Percentiles rank a stretch among this genome's conserved stretches.
Evolutionary conservation across 805 yeast genomes (phyloP).

Genomic region (Kodamaea lidongshanica): DNA sequence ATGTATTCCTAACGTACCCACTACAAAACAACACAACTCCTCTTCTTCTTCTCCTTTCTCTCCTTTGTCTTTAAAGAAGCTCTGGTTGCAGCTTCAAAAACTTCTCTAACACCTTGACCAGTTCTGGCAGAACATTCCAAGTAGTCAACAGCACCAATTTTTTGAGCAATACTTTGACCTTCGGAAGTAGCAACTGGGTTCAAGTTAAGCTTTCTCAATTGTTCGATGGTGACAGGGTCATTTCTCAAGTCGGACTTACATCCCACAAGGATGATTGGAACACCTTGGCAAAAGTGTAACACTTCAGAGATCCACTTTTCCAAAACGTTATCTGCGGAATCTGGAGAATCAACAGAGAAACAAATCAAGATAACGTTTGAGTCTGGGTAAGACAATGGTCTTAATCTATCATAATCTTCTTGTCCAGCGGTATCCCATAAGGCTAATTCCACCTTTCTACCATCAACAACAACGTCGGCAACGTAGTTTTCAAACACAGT

Average conservation of each 20-base stretch:
- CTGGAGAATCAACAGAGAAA: slow-evolving; percentile 29
- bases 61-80: slow-evolving; percentile 26
- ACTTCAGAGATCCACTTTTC: slow-evolving; percentile 42
- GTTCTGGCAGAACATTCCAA: slow-evolving; percentile 34
- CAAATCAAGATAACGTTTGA: slow-evolving; percentile 34
- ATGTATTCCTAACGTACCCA: background rate
- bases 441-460: slow-evolving; percentile 46
- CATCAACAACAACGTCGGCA: slow-evolving; percentile 75
- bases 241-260: slow-evolving; percentile 31
- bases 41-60: slow-evolving; percentile 24
- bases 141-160: slow-evolving; percentile 26
- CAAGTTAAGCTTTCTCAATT: slow-evolving; percentile 19
- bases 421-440: slow-evolving; percentile 70
- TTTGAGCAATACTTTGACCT: slow-evolving; percentile 24
- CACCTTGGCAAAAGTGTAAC: slow-evolving; percentile 31
- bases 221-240: slow-evolving; percentile 23
- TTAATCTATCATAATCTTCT: slow-evolving; percentile 69
- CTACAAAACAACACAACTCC: slow-evolving; percentile 25
- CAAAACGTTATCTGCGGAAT: slow-evolving; percentile 27
- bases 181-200: slow-evolving; percentile 21
- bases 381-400: slow-evolving; percentile 39
- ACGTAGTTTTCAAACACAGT: slow-evolving; percentile 92
- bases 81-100: slow-evolving; percentile 25
- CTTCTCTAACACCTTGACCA: slow-evolving; percentile 27
- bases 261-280: slow-evolving; percentile 31